These are phyloP conservation scores for Aspergillus flavus DNA, from an alignment of 2,329 filamentous ascomycete genomes.

Conservation along the genomic window DNA sequence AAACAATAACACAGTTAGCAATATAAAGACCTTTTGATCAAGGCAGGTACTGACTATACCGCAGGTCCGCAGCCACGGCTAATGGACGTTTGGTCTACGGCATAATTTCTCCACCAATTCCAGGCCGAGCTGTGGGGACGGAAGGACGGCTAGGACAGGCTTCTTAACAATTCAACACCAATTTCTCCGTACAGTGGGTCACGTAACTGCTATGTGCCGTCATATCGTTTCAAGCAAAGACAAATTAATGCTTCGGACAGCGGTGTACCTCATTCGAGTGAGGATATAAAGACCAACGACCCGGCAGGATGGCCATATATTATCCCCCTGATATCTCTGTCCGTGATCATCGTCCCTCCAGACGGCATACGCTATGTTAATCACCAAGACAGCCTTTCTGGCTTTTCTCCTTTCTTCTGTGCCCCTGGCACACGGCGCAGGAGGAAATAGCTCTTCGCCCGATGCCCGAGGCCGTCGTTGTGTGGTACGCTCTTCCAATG, in stretches of 20 bases:
- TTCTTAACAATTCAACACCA: not conserved
- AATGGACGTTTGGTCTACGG: not conserved
- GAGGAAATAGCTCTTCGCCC: not conserved
- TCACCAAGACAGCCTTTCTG: conserved; percentile 3
- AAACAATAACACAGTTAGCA: too few relatives aligned
- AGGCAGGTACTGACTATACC: too few relatives aligned
- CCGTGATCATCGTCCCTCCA: conserved; percentile 10
- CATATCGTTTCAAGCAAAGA: not conserved
- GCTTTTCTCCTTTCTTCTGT: conserved; percentile 3
- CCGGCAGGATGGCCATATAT: not conserved
- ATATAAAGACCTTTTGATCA: too few relatives aligned
- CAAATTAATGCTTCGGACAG: not conserved
- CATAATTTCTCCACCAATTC: conserved; percentile 6
- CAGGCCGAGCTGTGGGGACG: not conserved
- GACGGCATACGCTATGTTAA: conserved; percentile 9
- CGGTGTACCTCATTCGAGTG: not conserved
- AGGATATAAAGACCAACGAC: not conserved
- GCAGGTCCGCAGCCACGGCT: too few relatives aligned
- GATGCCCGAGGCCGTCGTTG: conserved; percentile 18
- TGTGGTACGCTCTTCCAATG: conserved; percentile 36
- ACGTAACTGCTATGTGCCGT: not conserved
- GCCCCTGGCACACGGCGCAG: not conserved
- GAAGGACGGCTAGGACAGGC: not conserved
- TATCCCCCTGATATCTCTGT: not conserved
- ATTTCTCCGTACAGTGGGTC: conserved; percentile 3